phyloP scores from a whole-genome alignment of 768 basidiomycete genomes.

The Auriscalpium microsporum region DNA sequence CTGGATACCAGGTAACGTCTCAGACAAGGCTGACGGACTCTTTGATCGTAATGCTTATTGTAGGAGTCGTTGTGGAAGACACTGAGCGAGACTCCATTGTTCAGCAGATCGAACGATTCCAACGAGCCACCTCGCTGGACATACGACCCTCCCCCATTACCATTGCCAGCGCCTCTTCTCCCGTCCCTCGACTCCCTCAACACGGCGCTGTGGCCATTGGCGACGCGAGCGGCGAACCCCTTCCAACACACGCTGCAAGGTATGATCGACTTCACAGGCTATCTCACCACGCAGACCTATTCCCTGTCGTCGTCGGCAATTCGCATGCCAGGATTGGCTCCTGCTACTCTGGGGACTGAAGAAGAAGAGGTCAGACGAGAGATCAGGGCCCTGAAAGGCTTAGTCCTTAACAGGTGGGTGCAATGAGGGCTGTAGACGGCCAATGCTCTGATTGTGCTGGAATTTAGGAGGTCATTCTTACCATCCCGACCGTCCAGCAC shows the following conservation, averaged over 20 bases:
- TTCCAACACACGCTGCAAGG: slow-evolving; percentile 57
- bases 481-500: slow-evolving; percentile 4
- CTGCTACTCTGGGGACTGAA: slow-evolving; percentile 23
- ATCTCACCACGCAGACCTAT: slow-evolving; percentile 70
- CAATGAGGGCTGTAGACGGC: background rate
- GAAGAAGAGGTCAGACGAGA: slow-evolving; percentile 69
- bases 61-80: slow-evolving; percentile 53
- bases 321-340: slow-evolving; percentile 14
- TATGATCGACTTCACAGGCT: slow-evolving; percentile 69
- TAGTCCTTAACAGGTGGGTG: slow-evolving; percentile 64
- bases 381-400: slow-evolving; percentile 69
- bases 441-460: slow-evolving; percentile 1
- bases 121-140: slow-evolving; percentile 29
- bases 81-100: slow-evolving; percentile 45
- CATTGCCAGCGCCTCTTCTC: slow-evolving; percentile 18
- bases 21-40: background rate
- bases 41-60: background rate
- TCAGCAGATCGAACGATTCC: slow-evolving; percentile 22
- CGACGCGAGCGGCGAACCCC: slow-evolving; percentile 21
- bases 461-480: slow-evolving; percentile 11
- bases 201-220: slow-evolving; percentile 2
- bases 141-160: slow-evolving; percentile 25
- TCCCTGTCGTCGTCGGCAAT: slow-evolving; percentile 23
- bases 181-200: slow-evolving; percentile 14
- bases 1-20: slow-evolving; percentile 41